These are phyloP conservation scores for Neurospora sp. DNA, from an alignment of 495 filamentous ascomycete genomes.

Conservation along the genomic window DNA sequence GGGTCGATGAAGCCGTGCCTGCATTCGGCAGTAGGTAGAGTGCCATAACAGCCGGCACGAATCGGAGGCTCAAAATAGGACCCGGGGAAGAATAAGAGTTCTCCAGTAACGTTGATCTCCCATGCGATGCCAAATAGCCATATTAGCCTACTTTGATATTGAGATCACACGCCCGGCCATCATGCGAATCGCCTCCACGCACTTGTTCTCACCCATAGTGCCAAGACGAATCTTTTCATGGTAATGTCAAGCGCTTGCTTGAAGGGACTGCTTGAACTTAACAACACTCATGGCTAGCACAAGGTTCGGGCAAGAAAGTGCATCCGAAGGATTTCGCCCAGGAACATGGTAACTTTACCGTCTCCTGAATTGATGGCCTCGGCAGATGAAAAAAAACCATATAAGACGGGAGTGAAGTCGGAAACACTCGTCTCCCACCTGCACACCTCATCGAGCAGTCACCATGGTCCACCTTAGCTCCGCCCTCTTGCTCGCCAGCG, in stretches of 20 bases:
- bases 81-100: slow-evolving; percentile 1
- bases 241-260: slow-evolving; percentile 1
- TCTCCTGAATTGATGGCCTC: neutral
- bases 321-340: neutral
- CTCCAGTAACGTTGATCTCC: slow-evolving; percentile 10
- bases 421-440: neutral
- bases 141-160: slow-evolving; percentile 17
- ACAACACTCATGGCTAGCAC: neutral
- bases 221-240: slow-evolving; percentile 12
- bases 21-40: slow-evolving; percentile 13
- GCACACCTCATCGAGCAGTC: neutral
- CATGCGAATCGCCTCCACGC: neutral
- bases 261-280: neutral
- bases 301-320: neutral
- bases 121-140: slow-evolving; percentile 21
- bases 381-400: neutral
- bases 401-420: slow-evolving; percentile 7
- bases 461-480: slow-evolving; percentile 34
- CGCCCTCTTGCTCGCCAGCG: slow-evolving; percentile 31
- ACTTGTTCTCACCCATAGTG: slow-evolving; percentile 19
- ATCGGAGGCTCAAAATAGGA: slow-evolving; percentile 11
- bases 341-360: slow-evolving; percentile 2
- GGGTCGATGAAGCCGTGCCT: slow-evolving; percentile 7
- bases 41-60: slow-evolving; percentile 6
- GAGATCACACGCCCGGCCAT: slow-evolving; percentile 5